Evolutionary conservation across 345 rosid genomes (phyloP).

Genomic region (Abelmoschus esculentus): DNA sequence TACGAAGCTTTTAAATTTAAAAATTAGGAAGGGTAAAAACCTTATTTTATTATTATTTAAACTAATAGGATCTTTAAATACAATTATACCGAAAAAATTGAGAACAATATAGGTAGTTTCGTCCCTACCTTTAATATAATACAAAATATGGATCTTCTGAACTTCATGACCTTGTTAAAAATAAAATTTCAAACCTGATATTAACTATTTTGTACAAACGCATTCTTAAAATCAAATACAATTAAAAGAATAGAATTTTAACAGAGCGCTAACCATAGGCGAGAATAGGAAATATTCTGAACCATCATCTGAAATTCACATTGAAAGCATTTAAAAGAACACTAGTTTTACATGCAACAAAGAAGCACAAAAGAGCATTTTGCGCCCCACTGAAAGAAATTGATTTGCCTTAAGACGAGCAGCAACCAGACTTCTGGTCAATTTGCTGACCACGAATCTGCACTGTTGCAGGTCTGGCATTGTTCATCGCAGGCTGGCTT

Average conservation of each 20-base stretch:
- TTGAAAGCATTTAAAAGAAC: slow-evolving; percentile 20
- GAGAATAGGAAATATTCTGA: slow-evolving; percentile 21
- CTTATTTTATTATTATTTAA: too few relatives aligned
- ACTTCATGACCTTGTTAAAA: not conserved
- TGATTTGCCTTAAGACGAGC: slow-evolving; percentile 29
- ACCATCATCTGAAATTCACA: slow-evolving; percentile 14
- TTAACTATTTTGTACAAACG: slow-evolving; percentile 49
- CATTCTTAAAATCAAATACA: slow-evolving; percentile 33
- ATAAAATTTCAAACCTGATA: not conserved
- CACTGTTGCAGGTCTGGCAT: slow-evolving; percentile 81
- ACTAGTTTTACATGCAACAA: slow-evolving; percentile 42
- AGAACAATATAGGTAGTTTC: too few relatives aligned
- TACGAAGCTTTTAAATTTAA: too few relatives aligned
- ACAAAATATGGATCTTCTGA: too few relatives aligned
- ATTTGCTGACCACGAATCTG: slow-evolving; percentile 93
- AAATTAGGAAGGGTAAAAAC: too few relatives aligned
- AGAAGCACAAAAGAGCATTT: not conserved
- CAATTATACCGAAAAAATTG: too few relatives aligned
- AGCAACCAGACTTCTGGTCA: slow-evolving; percentile 88
- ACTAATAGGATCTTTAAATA: too few relatives aligned
- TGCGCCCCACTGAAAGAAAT: too few relatives aligned
- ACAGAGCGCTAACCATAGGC: slow-evolving; percentile 17
- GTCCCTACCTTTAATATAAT: too few relatives aligned
- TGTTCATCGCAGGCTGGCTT: slow-evolving; percentile 71
- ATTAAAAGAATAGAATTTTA: slow-evolving; percentile 41